phyloP scores from a whole-genome alignment of 176 grass and related monocot genomes.

The Panicum miliaceum region DNA sequence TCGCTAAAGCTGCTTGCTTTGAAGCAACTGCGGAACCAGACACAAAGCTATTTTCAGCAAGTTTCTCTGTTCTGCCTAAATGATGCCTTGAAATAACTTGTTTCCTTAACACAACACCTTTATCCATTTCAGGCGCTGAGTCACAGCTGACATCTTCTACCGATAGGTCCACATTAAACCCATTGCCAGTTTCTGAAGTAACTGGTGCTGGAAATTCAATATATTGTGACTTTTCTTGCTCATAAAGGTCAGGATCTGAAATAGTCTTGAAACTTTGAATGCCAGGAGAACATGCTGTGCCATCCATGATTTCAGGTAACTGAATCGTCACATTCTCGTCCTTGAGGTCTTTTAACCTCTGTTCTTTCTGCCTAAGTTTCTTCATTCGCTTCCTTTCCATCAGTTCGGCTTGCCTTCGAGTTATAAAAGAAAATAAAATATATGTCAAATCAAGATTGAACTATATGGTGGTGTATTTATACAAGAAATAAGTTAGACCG shows the following conservation, averaged over 20 bases:
- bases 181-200: constrained; percentile 20
- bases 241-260: constrained; percentile 46
- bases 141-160: constrained; percentile 29
- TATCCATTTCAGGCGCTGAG: constrained; percentile 32
- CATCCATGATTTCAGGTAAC: constrained; percentile 36
- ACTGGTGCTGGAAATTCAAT: constrained; percentile 11
- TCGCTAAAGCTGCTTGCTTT: constrained; percentile 42
- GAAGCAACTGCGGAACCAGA: not conserved
- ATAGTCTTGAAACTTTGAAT: constrained; percentile 40
- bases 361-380: constrained; percentile 87
- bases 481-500: constrained; percentile 18
- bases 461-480: not conserved
- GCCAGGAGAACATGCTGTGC: constrained; percentile 30
- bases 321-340: constrained; percentile 17
- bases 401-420: constrained; percentile 65
- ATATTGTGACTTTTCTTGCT: constrained; percentile 46
- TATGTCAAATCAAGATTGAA: constrained; percentile 19
- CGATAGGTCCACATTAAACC: constrained; percentile 12
- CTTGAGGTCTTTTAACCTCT: constrained; percentile 63
- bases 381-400: constrained; percentile 83
- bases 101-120: constrained; percentile 13
- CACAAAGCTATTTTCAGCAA: constrained; percentile 26
- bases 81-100: not conserved
- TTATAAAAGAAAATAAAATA: constrained; percentile 29
- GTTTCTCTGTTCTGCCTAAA: constrained; percentile 28